Evolutionary conservation across 1,139 yeast genomes (phyloP), one percentile per base, ranked within the genome.

Genomic region (Geotrichum aggregatum): DNA sequence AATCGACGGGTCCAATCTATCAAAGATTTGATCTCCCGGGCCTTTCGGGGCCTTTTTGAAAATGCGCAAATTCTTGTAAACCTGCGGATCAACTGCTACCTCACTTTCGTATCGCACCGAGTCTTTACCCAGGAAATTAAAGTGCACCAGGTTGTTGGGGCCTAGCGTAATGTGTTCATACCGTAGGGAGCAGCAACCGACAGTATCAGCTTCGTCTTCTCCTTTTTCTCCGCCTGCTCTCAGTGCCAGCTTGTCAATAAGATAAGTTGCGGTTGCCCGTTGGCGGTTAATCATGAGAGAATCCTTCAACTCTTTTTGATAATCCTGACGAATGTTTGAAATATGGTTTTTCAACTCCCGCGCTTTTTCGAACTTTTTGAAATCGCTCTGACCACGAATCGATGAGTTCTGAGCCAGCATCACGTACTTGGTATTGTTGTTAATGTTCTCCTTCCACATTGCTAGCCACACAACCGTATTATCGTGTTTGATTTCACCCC

Each of bases 191-290:
- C 98, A 91, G 71, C 98, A 91, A 44, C 98, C 98, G 44, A 91
- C 98, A 1, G 98, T 91, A 67, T 92, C 98, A 1, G 98, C 98
- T 66, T 91, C 97, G 63, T 92, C 98, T 8, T 91, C 98, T 16
- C 94, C 87, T 68, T 91, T 91, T 70, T 92, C 98, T 62, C 97
- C 97, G 66, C 98, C 98, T 0, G 98, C 98, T 84, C 98, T 87
- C 58, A 92, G 77, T 0, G 98, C 98, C 66, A 89, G 84, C n/a
- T 84, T 81, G 72, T 92, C 98, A 65, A 92, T 91, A 50, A 92
- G 76, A 67, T 91, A 92, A 49, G 92, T 87, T 1, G 97, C 97
- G 1, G 95, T 87, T 3, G 98, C 97, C 66, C 91, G 80, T 71
- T 92, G 98, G 57, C 98, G 78, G 53, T 86, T 87, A 54, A 82